Evolutionary conservation across 2,329 filamentous ascomycete genomes (phyloP), one percentile per base, ranked within the genome.

Genomic region (Aureobasidium sp.): DNA sequence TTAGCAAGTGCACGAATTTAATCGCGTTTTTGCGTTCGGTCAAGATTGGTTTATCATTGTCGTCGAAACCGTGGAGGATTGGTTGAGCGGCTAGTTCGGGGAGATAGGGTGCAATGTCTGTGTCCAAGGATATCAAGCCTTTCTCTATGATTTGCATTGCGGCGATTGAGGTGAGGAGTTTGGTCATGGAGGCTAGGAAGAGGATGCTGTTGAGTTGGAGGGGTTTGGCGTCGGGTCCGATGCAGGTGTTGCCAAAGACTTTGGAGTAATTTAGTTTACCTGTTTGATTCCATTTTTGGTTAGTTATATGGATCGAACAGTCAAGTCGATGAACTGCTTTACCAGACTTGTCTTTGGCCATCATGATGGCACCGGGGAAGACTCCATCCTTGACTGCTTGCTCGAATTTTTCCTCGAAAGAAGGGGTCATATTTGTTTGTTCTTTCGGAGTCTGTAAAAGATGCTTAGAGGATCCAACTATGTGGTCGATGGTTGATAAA

Each of bases 71-170:
- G 0, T 72, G 76, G 3, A 86, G 65, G 29, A 86, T 74, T 10
- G 78, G 70, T 62, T 81, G 77, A 1, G 69, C 68, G 0, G 74
- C 74, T 0, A 86, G 73, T 36, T 81, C 80, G 0, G 82, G 83
- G 2, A 79, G 70, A 3, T 81, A 53, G 0, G 66, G 41, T 0
- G 74, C 72, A 0, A 84, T 66, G 59, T 83, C 78, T 3, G 75
- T 76, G 9, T 78, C 75, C 0, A 85, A 71, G 1, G 67, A 68
- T 0, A 84, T 66, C 0, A 79, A 68, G 0, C 80, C 81, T 7
- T 78, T 74, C 39, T 85, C 82, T 2, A 85, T 80, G 49, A 79
- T 77, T 62, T 83, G 80, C n/a, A 86, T 67, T 1, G 77, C 76
- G 2, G 81, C 78, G 57, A 86, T 76, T 1, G 77, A 76, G 2